A percentile compares a stretch with the other conserved stretches of the same genome.
Evolutionary conservation across 106 monocot species (phyloP).

Genomic region (Platanthera guangdongensis): DNA sequence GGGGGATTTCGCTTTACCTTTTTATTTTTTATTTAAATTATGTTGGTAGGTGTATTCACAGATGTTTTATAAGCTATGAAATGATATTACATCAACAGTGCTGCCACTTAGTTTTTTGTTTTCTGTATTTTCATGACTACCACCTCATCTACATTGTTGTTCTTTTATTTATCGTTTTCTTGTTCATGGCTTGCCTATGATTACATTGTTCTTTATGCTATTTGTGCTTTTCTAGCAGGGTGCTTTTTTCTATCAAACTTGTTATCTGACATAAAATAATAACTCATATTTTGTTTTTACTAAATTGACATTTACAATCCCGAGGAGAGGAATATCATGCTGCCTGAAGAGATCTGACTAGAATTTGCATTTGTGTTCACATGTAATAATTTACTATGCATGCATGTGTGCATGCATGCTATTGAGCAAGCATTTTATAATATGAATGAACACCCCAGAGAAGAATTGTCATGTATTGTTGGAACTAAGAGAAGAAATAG

Average conservation of each 20-base stretch:
- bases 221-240: neutral
- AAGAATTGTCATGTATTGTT: neutral
- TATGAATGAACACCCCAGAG: neutral
- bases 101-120: neutral
- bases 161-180: neutral
- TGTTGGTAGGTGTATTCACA: neutral
- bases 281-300: neutral
- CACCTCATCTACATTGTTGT: neutral
- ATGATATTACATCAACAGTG: neutral
- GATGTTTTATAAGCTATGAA: neutral
- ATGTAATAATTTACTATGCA: neutral
- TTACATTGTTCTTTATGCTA: neutral
- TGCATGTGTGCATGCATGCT: too few species aligned
- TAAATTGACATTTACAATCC: neutral
- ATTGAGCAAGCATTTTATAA: too few species aligned
- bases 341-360: neutral
- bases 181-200: neutral
- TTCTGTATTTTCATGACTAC: neutral
- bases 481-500: too few species aligned
- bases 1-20: constrained; percentile 1
- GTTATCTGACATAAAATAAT: neutral
- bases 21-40: neutral
- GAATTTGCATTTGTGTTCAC: neutral
- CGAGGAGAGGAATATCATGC: neutral
- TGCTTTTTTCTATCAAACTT: neutral